Conservation (phyloP, 176 grass and related monocot species). For the Carex littledalei region DNA sequence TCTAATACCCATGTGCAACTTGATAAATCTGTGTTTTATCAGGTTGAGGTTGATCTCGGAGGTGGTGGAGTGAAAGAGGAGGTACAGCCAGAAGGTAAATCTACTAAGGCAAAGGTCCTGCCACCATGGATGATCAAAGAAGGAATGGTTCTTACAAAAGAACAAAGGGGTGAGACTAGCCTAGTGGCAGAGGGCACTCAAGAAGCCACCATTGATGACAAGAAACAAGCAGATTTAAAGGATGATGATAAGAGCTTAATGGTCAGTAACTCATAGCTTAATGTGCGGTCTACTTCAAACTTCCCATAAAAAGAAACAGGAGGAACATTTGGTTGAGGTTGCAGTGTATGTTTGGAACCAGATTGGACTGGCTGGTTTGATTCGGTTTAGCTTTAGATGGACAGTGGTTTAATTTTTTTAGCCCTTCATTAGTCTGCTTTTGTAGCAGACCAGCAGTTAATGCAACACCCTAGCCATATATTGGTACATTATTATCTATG, state of each 20-base stretch:
- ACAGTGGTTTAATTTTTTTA: not conserved
- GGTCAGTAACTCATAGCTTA: conserved; percentile 28
- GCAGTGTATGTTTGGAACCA: not conserved
- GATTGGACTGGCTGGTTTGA: not conserved
- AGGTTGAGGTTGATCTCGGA: conserved; percentile 83
- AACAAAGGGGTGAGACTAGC: conserved; percentile 74
- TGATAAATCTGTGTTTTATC: not conserved
- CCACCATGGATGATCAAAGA: conserved; percentile 97
- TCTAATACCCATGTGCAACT: not conserved
- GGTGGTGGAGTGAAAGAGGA: conserved; percentile 59
- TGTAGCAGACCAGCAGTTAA: not conserved
- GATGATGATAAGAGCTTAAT: conserved; percentile 61
- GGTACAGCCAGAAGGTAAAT: conserved; percentile 47
- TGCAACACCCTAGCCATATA: not conserved
- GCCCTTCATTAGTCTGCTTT: not conserved
- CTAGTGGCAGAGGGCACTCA: conserved; percentile 25
- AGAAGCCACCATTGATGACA: conserved; percentile 37
- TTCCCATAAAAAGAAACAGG: not conserved
- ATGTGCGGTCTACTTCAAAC: not conserved
- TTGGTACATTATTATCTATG: not conserved
- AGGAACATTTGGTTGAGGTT: not conserved
- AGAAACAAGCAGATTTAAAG: conserved; percentile 51
- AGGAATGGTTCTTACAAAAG: conserved; percentile 96
- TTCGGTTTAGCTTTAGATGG: not conserved
- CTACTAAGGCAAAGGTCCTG: conserved; percentile 45